A percentile compares a stretch with the other conserved stretches of the same genome.
phyloP scores from a whole-genome alignment of 164 flowering plant species.

The Buxus sempervirens region DNA sequence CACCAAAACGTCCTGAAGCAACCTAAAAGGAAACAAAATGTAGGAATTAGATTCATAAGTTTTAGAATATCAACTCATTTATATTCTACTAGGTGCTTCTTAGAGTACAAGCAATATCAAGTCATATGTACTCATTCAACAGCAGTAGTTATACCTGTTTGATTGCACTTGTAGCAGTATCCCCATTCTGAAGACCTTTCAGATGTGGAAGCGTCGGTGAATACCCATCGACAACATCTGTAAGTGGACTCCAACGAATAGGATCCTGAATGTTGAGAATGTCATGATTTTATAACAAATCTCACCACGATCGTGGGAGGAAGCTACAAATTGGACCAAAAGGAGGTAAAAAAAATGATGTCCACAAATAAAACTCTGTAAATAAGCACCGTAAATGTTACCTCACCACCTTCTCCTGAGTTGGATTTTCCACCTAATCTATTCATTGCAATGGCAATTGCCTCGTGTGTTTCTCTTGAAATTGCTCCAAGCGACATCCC shows the following conservation, averaged over 20 bases:
- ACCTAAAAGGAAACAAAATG: slow-evolving; percentile 48
- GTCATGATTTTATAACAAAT: background rate
- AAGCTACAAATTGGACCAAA: background rate
- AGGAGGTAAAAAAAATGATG: background rate
- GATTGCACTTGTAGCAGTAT: slow-evolving; percentile 98
- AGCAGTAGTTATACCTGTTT: slow-evolving; percentile 64
- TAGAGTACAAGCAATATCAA: background rate
- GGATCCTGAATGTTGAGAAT: slow-evolving; percentile 65
- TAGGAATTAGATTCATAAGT: background rate
- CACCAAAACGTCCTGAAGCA: slow-evolving; percentile 99
- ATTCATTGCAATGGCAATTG: slow-evolving; percentile 99
- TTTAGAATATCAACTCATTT: background rate
- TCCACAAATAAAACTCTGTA: background rate
- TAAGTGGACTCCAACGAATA: slow-evolving; percentile 90
- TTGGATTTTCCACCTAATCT: slow-evolving; percentile 96
- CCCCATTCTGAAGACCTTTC: slow-evolving; percentile 99
- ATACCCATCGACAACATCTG: slow-evolving; percentile 99
- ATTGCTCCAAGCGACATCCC: slow-evolving; percentile 99
- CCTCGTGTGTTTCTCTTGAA: slow-evolving; percentile 98
- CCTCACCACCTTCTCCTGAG: slow-evolving; percentile 99
- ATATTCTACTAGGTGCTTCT: background rate
- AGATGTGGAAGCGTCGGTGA: slow-evolving; percentile 99
- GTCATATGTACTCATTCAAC: background rate
- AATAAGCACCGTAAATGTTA: slow-evolving; percentile 21
- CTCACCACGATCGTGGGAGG: background rate